Conservation (phyloP, 148 eudicot genomes). For the Selenicereus undatus region DNA sequence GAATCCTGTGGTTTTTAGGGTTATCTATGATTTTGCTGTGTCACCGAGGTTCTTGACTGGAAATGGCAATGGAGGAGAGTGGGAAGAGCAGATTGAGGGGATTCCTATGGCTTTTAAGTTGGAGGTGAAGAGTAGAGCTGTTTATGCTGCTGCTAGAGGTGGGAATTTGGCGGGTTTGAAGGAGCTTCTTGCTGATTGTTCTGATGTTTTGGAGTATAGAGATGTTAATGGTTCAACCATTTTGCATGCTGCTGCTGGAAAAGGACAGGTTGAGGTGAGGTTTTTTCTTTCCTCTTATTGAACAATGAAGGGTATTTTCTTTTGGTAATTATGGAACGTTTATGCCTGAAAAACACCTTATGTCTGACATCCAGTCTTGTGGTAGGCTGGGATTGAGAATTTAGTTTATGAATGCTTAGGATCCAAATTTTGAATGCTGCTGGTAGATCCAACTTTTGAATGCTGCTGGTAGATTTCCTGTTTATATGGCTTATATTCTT, state of each 20-base stretch:
- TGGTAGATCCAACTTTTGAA: conserved; percentile 4
- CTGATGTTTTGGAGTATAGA: conserved; percentile 56
- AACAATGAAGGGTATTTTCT: not conserved
- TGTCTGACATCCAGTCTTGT: not conserved
- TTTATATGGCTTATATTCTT: not conserved
- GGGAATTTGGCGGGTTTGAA: conserved; percentile 67
- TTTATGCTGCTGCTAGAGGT: conserved; percentile 94
- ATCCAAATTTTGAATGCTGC: conserved; percentile 1
- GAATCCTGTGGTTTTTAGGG: conserved; percentile 62
- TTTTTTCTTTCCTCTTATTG: not conserved
- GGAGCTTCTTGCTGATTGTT: conserved; percentile 45
- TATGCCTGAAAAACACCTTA: not conserved
- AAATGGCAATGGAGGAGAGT: conserved; percentile 30
- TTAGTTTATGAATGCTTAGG: not conserved
- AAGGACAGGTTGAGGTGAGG: conserved; percentile 83
- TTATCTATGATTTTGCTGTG: conserved; percentile 55
- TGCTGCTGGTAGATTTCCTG: not conserved
- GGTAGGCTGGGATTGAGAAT: not conserved
- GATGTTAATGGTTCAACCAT: conserved; percentile 68
- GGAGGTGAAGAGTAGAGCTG: conserved; percentile 83
- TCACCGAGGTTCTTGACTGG: conserved; percentile 65
- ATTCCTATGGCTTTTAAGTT: conserved; percentile 57
- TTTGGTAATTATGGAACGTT: not conserved
- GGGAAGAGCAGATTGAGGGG: conserved; percentile 39
- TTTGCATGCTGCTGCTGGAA: conserved; percentile 86